A percentile compares a stretch with the other conserved stretches of the same genome.
Evolutionary conservation across 2,329 filamentous ascomycete genomes (phyloP).

Genomic region (Colletotrichum ledebouriae): DNA sequence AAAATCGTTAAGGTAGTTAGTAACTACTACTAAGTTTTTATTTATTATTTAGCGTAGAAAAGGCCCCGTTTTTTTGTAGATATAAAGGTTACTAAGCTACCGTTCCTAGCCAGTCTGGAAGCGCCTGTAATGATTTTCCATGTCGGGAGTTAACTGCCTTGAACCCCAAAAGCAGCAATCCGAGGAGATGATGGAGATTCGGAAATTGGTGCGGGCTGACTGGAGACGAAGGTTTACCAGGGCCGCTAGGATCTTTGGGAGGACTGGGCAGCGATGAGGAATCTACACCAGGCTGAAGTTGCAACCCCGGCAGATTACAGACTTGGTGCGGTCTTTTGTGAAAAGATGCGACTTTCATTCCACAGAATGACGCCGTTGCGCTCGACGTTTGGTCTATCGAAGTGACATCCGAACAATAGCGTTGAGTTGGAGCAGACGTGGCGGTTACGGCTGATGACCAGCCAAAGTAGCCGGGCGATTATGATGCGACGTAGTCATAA

Average conservation of each 20-base stretch:
- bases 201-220: conserved; percentile 34
- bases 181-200: conserved; percentile 24
- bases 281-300: neutral
- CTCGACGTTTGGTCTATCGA: conserved; percentile 1
- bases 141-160: neutral
- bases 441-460: conserved; percentile 9
- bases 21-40: too few relatives aligned
- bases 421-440: neutral
- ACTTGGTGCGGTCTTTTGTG: neutral
- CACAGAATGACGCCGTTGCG: conserved; percentile 20
- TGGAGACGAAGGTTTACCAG: conserved; percentile 39
- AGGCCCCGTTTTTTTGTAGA: too few relatives aligned
- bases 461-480: conserved; percentile 3
- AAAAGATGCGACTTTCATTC: neutral
- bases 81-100: too few relatives aligned
- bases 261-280: conserved; percentile 2
- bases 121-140: neutral
- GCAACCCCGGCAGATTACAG: neutral
- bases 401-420: conserved; percentile 27
- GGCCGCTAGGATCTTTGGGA: conserved; percentile 18
- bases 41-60: too few relatives aligned
- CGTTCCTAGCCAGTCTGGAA: neutral
- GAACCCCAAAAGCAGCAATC: conserved; percentile 19
- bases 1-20: too few relatives aligned
- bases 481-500: conserved; percentile 20